Evolutionary conservation across 2,329 filamentous ascomycete genomes (phyloP), one percentile per base, ranked within the genome.

Genomic region (Apiospora phragmitis): DNA sequence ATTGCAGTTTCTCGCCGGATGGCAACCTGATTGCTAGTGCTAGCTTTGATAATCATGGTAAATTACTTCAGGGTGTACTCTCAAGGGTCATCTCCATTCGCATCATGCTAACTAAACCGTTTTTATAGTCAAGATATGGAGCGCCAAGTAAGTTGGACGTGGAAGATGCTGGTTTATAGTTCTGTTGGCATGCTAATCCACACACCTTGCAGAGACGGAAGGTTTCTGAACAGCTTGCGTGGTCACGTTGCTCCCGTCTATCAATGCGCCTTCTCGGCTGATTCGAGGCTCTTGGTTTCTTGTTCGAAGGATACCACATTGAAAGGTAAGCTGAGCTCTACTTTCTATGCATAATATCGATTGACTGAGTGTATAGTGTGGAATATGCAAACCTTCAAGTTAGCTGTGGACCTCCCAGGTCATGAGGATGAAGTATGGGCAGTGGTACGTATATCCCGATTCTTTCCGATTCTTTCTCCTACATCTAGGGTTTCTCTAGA

Each of bases 381-480:
- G 95, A 94, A 97, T 77, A 93, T 97, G 79, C 87, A 92, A 72
- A 94, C 92, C 1, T 93, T 92, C 68, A 97, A 97, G 82, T 83
- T 99, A 71, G 89, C 90, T 3, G 84, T 85, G 66, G 95, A 98
- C 83, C 84, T 98, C 65, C 94, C 95, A 0, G 94, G 95, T 0
- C 95, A 98, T 80, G 89, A 93, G 79, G 95, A 97, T 77, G 94
- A 98, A 80, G 95, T 98, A 0, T 98, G 95, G 81, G 94, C 95
- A 0, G 91, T 98, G 16, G 55, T 62, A 38, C 32, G 55, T 62
- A 62, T 38, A 38, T n/a, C 55, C n/a, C 55, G 14, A n/a, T n/a
- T n/a, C n/a, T n/a, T n/a, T n/a, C n/a, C 35, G 21, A n/a, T n/a
- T 38, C 32, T 38, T 18, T n/a, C 32, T 21, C 9, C 12, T 43